Percentiles rank a stretch among this genome's conserved stretches.
These are phyloP conservation scores for Heterobasidion annosum DNA, from an alignment of 1,284 basidiomycete genomes.

Conservation along the genomic window DNA sequence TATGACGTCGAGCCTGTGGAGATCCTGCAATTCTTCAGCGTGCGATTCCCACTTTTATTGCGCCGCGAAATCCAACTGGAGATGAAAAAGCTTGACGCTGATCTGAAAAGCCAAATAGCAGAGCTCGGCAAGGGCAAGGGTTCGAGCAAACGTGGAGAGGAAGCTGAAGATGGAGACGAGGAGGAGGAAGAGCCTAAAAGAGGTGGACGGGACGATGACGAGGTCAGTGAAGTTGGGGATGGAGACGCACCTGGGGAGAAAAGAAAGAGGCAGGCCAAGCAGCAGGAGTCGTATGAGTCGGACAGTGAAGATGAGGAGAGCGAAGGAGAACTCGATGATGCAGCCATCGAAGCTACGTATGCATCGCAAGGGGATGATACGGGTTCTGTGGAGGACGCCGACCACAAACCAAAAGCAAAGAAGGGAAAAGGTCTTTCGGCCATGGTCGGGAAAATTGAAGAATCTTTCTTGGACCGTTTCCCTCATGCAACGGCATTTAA, in stretches of 20 bases:
- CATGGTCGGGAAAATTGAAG: constrained; percentile 35
- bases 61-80: constrained; percentile 85
- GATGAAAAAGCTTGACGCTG: constrained; percentile 80
- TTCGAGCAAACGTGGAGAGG: constrained; percentile 33
- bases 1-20: constrained; percentile 75
- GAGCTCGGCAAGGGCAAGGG: constrained; percentile 77
- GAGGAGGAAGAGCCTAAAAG: constrained; percentile 54
- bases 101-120: constrained; percentile 73
- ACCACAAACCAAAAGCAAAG: constrained; percentile 15
- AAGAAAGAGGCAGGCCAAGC: constrained; percentile 53
- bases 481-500: constrained; percentile 60
- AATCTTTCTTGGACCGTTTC: constrained; percentile 44
- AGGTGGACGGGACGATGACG: constrained; percentile 35
- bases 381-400: constrained; percentile 18
- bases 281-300: constrained; percentile 68
- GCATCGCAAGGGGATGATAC: constrained; percentile 35
- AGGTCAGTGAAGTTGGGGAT: constrained; percentile 19
- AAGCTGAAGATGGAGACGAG: constrained; percentile 35
- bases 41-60: constrained; percentile 76
- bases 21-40: constrained; percentile 68
- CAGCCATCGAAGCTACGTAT: constrained; percentile 65
- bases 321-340: constrained; percentile 44
- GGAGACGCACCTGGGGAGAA: constrained; percentile 75
- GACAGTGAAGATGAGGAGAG: constrained; percentile 49
- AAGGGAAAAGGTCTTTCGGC: constrained; percentile 30